Evolutionary conservation across 1,139 yeast genomes (phyloP), one percentile per base, ranked within the genome.

Genomic region (Meyerozyma smithsonii): DNA sequence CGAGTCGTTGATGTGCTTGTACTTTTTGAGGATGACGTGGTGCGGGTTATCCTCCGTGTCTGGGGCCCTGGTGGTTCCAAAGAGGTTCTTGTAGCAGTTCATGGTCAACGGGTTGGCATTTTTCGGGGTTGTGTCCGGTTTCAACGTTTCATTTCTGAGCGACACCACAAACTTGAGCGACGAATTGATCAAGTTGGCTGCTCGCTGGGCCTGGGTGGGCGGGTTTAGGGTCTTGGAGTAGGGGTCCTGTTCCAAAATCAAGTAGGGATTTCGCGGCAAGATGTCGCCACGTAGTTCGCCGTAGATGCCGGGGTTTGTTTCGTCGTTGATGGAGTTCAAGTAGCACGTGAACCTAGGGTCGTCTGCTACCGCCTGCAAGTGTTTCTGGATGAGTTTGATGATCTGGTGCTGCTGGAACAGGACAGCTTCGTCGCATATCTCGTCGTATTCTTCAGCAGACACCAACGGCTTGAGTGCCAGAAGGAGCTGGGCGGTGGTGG

Each of bases 231-330:
- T 69, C 49, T 66, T 66, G 15, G 73, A 58, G 47, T 78, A 71
- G 0, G 90, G 89, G 49, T 84, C 94, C 52, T 83, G 84, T 48
- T 83, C 88, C 23, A 84, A 59, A 7, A 84, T 74, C 49, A 84
- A 67, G 50, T 81, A 84, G 0, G 94, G 94, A 52, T 84, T 84
- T 44, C 90, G 64, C 4, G 94, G 94, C 39, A 84, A 64, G 2
- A 84, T 79, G 49, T 81, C 84, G 11, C 81, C 81, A 39, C 78
- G 60, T 32, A 77, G 59, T 42, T 81, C 85, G 21, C 85, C 85
- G 46, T 82, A 79, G 37, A 81, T 77, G 11, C 81, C 82, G 0
- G 84, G 79, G 33, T 77, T 76, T 45, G 73, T 72, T 48, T 71
- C 82, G 51, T 68, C 80, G 59, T 72, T 81, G 56, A 70, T 81